A percentile compares a stretch with the other conserved stretches of the same genome.
Conservation (phyloP, 257 asterid species). For the Solanum piurae region DNA sequence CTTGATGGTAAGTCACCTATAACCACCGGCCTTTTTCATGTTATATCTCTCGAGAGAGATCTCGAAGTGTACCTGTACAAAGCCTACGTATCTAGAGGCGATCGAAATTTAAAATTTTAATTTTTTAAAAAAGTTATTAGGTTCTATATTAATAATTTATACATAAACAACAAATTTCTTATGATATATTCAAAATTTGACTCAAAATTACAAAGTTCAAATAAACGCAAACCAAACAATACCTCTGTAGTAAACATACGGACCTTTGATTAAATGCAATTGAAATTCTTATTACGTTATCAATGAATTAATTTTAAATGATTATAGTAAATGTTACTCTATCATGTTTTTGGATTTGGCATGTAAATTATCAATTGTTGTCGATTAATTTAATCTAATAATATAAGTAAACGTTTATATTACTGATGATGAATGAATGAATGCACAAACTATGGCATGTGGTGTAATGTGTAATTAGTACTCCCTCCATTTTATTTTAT, state of each 20-base stretch:
- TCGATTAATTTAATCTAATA: no score
- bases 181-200: no score
- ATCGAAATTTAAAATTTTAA: neutral
- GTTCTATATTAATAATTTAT: no score
- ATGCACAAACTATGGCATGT: neutral
- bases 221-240: neutral
- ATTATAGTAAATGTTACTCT: neutral
- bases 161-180: no score
- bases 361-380: neutral
- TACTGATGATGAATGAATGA: neutral
- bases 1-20: neutral
- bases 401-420: no score
- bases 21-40: neutral
- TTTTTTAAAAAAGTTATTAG: no score
- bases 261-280: neutral
- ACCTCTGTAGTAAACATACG: neutral
- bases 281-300: neutral
- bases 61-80: neutral
- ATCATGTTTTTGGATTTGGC: neutral
- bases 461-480: neutral
- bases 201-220: no score
- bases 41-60: neutral
- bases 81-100: neutral
- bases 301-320: neutral
- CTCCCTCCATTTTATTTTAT: neutral